Evolutionary conservation across 371 early-diverging fungal species (phyloP).

Genomic region (Lichtheimia ornata): DNA sequence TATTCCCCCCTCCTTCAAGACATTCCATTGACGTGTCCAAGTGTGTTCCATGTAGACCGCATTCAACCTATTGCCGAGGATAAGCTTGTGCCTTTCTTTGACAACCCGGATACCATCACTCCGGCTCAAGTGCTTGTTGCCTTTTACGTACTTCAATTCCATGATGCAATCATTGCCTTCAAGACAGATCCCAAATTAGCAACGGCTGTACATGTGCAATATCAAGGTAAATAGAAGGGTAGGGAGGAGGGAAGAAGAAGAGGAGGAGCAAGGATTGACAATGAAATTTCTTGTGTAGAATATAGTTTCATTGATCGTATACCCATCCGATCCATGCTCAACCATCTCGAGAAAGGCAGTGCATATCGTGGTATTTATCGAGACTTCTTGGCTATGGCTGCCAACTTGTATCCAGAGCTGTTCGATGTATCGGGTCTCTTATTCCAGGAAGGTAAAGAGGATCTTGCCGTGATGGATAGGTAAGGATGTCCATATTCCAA

Average conservation of each 20-base stretch:
- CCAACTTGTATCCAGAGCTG: constrained; percentile 51
- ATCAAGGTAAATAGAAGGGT: constrained; percentile 21
- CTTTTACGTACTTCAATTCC: constrained; percentile 42
- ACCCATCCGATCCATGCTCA: constrained; percentile 44
- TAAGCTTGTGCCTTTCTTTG: constrained; percentile 24
- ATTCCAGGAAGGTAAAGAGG: constrained; percentile 41
- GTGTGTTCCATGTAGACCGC: constrained; percentile 27
- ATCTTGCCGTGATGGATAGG: constrained; percentile 2
- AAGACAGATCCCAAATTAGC: constrained; percentile 34
- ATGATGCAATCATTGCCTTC: constrained; percentile 38
- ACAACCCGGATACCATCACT: constrained; percentile 22
- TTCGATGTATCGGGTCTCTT: constrained; percentile 49
- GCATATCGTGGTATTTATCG: constrained; percentile 46
- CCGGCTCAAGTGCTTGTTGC: constrained; percentile 42
- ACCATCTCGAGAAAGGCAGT: constrained; percentile 33
- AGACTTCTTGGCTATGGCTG: constrained; percentile 41
- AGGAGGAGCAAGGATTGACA: background rate
- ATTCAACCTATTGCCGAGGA: constrained; percentile 36
- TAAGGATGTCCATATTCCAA: background rate
- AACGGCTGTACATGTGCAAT: constrained; percentile 8
- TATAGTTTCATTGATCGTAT: constrained; percentile 37
- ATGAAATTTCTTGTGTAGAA: constrained; percentile 16
- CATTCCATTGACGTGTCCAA: background rate
- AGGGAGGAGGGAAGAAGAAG: background rate
- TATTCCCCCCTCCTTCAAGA: background rate